A percentile compares a stretch with the other conserved stretches of the same genome.
These are phyloP conservation scores for Priceomyces castillae DNA, from an alignment of 805 yeast genomes.

Conservation along the genomic window DNA sequence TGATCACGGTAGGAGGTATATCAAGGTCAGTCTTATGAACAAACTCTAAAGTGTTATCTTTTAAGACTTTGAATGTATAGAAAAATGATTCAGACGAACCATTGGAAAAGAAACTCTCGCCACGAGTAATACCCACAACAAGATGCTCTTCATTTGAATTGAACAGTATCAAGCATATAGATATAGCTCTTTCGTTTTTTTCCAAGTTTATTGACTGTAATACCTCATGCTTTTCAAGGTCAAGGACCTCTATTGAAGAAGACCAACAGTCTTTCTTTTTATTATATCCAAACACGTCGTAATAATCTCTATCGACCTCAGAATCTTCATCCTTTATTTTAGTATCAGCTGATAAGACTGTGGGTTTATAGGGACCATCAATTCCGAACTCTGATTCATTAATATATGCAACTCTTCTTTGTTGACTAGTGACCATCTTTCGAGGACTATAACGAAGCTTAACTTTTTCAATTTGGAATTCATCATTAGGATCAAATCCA, in stretches of 20 bases:
- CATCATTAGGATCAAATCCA: constrained; percentile 24
- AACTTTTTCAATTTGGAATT: constrained; percentile 29
- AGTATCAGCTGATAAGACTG: neutral
- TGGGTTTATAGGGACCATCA: constrained; percentile 24
- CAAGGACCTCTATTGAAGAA: constrained; percentile 53
- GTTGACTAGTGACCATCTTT: constrained; percentile 28
- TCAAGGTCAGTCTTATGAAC: constrained; percentile 62
- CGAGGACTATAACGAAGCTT: constrained; percentile 53
- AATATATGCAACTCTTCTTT: constrained; percentile 33
- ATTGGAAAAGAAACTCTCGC: constrained; percentile 28
- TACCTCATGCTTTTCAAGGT: constrained; percentile 30
- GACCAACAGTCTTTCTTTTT: constrained; percentile 37
- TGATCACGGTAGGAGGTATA: constrained; percentile 46
- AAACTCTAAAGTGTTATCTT: constrained; percentile 41
- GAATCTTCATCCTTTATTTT: neutral
- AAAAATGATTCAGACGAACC: constrained; percentile 26
- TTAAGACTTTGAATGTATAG: constrained; percentile 35
- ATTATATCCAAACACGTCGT: constrained; percentile 47
- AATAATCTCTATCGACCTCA: constrained; percentile 27
- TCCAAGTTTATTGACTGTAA: constrained; percentile 45
- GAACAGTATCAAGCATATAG: constrained; percentile 34
- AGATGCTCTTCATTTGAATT: constrained; percentile 30
- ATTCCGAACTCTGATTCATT: constrained; percentile 46
- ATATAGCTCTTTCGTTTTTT: constrained; percentile 40
- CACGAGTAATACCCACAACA: constrained; percentile 43